These are phyloP conservation scores for Cytospora chrysosperma DNA, from an alignment of 2,329 filamentous ascomycete genomes.

Conservation along the genomic window DNA sequence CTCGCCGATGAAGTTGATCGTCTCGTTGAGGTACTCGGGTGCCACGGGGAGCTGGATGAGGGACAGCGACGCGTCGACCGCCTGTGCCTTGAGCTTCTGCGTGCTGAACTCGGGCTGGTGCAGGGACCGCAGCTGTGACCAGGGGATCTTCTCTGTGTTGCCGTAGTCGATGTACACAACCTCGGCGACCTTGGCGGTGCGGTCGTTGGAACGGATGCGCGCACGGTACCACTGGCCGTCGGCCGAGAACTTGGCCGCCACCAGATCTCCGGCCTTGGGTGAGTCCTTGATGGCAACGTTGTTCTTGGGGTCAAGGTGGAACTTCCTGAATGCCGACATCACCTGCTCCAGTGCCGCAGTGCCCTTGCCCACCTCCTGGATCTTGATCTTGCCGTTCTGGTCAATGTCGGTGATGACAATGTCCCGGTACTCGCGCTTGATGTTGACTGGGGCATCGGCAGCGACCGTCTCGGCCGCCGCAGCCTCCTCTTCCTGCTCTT, in stretches of 20 bases:
- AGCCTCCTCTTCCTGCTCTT: slow-evolving; percentile 56
- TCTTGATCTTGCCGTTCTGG: slow-evolving; percentile 75
- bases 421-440: slow-evolving; percentile 90
- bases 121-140: slow-evolving; percentile 80
- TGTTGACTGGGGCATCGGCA: slow-evolving; percentile 52
- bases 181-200: slow-evolving; percentile 82
- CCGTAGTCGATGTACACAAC: slow-evolving; percentile 96
- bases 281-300: slow-evolving; percentile 68
- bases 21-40: slow-evolving; percentile 79
- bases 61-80: slow-evolving; percentile 80
- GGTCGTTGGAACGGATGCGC: slow-evolving; percentile 87
- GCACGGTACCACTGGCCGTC: slow-evolving; percentile 96
- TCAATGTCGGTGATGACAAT: slow-evolving; percentile 91
- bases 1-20: slow-evolving; percentile 72
- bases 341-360: slow-evolving; percentile 81
- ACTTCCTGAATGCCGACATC: slow-evolving; percentile 88
- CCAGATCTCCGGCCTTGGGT: slow-evolving; percentile 88
- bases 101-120: slow-evolving; percentile 74
- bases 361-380: slow-evolving; percentile 86
- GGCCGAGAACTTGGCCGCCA: slow-evolving; percentile 85
- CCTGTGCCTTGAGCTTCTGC: slow-evolving; percentile 83
- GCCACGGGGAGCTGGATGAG: slow-evolving; percentile 85
- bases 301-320: slow-evolving; percentile 84
- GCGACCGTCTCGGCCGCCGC: slow-evolving; percentile 52
- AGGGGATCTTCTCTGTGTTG: slow-evolving; percentile 86